Base-by-base conservation (phyloP, 75 land plant genomes). In the Selaginella tamariscina region DNA sequence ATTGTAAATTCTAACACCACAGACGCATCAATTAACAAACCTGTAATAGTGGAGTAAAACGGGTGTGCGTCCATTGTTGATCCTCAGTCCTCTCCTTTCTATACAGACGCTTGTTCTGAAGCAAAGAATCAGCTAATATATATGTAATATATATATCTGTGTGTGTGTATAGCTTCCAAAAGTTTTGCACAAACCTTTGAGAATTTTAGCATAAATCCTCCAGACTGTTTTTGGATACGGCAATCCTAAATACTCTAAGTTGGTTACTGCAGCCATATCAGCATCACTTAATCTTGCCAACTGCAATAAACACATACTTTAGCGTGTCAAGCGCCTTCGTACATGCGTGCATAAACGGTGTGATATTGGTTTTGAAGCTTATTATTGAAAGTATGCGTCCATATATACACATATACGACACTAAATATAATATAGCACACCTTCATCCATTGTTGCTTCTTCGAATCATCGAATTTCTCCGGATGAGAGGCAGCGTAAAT, bases 401-500 rank as follows among this genome's bases (percentile, higher is more conserved):
- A n/a, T n/a, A n/a, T n/a, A n/a, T n/a, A n/a, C n/a, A 65, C 2
- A 67, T 29, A 15, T 29, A 31, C 67, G 30, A 70, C 0, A 20
- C 22, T n/a, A 70, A 22, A 33, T 44, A 31, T 11, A 49, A 64
- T 60, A 54, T 20, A 13, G 26, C 55, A 54, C 49, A 95, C 99
- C 85, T 91, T 87, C 84, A 85, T 87, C 73, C 94, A 73, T 31
- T 95, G 94, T 0, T 68, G 33, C 26, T 82, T 80, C 76, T 85
- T 95, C 29, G 83, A 83, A 44, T 82, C 84, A 27, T 85, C 92
- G 73, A 95, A 82, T 71, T 95, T 95, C 63, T 91, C 96, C 31
- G 99, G 99, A 77, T 95, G 76, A 21, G 82, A 69, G 44, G 86
- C 83, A 65, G 97, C 92, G 90, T 87, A 88, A 26, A 95, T 85